Evolutionary conservation across 2,329 filamentous ascomycete genomes (phyloP), one percentile per base, ranked within the genome.

Genomic region (Xylaria digitata): DNA sequence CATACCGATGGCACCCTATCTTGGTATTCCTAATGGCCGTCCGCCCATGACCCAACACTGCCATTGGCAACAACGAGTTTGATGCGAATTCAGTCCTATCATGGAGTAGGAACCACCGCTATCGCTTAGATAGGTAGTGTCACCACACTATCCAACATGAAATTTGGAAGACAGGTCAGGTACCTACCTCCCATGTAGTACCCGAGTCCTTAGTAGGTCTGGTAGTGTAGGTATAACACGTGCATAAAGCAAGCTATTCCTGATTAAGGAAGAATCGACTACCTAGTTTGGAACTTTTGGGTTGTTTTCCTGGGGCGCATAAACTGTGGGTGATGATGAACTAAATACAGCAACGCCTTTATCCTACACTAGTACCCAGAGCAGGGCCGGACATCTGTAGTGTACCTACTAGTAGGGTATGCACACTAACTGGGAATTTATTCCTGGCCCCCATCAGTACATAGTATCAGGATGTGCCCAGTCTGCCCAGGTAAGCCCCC

Each of bases 1-100:
- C 46, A 56, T 50, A 34, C n/a, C 45, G 54, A 66, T 56, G 63
- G 15, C 45, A 50, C 34, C 42, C 55, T 46, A 34, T 46, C 42
- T 58, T 37, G 19, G 32, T 19, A 49, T n/a, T 17, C 15, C 53
- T 55, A 21, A 32, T 32, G 34, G 6, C 34, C 8, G 45, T 6
- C 42, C 21, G 32, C 43, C 55, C 9, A 49, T 43, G 48, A 34
- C 9, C 49, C 30, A 53, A 15, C 49, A 50, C 45, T 40, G 32
- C 56, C 46, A 46, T 32, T 59, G n/a, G 30, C 43, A 58, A 52
- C 46, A 40, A 60, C 19, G 9, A 11, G 56, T 26, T 40, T 50
- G 45, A 40, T 26, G n/a, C 15, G 4, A 52, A 23, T 53, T 37
- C n/a, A 37, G 26, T 48, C 59, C 32, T 46, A 30, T 40, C 30